These are phyloP conservation scores for Daldinia caldariorum DNA, from an alignment of 495 filamentous ascomycete genomes.

Conservation along the genomic window DNA sequence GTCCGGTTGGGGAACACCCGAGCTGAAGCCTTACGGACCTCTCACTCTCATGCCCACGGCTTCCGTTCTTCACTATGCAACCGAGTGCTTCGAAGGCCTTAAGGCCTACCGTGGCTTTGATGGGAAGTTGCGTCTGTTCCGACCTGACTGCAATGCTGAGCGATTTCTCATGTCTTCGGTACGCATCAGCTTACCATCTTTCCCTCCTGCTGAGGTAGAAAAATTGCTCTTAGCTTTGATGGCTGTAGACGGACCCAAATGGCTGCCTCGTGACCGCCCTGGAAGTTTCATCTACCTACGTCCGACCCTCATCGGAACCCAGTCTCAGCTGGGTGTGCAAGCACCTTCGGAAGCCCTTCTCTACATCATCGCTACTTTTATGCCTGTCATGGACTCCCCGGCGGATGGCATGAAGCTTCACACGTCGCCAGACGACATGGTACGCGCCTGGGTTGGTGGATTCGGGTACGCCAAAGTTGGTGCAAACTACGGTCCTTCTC, in stretches of 20 bases:
- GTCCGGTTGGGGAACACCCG: conserved; percentile 79
- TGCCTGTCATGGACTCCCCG: conserved; percentile 69
- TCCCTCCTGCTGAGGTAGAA: conserved; percentile 75
- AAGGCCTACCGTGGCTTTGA: conserved; percentile 88
- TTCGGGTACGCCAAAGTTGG: conserved; percentile 92
- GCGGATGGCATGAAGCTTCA: conserved; percentile 76
- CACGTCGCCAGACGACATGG: conserved; percentile 77
- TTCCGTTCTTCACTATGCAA: conserved; percentile 89
- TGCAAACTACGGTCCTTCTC: conserved; percentile 87
- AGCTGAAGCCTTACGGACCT: conserved; percentile 82
- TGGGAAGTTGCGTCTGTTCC: conserved; percentile 84
- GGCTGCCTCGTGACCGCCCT: conserved; percentile 75
- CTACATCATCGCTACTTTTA: conserved; percentile 79
- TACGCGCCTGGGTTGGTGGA: conserved; percentile 92
- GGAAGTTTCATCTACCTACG: conserved; percentile 78
- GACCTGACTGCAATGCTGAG: conserved; percentile 77
- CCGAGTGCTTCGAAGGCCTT: conserved; percentile 91
- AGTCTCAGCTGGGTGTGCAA: conserved; percentile 81
- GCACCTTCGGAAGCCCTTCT: conserved; percentile 83
- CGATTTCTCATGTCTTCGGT: conserved; percentile 77
- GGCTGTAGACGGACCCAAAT: conserved; percentile 75
- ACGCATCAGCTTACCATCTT: conserved; percentile 80
- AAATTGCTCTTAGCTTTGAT: conserved; percentile 77
- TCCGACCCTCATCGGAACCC: conserved; percentile 86
- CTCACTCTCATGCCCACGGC: conserved; percentile 84